Evolutionary conservation across 768 basidiomycete genomes (phyloP).

Genomic region (Boletus subparvulus): DNA sequence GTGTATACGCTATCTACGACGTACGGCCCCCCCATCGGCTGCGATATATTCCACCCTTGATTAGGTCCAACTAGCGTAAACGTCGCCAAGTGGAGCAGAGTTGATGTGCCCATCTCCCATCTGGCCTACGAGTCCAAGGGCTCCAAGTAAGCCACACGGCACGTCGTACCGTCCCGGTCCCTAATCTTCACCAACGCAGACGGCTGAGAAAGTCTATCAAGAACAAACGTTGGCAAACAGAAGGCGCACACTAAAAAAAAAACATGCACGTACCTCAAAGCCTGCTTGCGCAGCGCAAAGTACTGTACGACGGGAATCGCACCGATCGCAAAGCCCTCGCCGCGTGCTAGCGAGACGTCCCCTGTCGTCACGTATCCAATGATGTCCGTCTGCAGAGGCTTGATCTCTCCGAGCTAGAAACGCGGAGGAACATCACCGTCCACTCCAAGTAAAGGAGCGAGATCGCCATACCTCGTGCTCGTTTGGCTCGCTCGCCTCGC

Average conservation of each 20-base stretch:
- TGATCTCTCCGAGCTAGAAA: constrained; percentile 45
- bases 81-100: neutral
- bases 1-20: too few species aligned
- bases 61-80: neutral
- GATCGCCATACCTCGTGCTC: constrained; percentile 30
- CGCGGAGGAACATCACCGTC: neutral
- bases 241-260: neutral
- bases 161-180: constrained; percentile 54
- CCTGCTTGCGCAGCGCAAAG: constrained; percentile 53
- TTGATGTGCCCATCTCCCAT: neutral
- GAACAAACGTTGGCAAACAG: neutral
- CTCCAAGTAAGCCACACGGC: constrained; percentile 50
- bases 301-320: constrained; percentile 59
- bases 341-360: constrained; percentile 74
- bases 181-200: constrained; percentile 62
- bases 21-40: too few species aligned
- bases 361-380: constrained; percentile 88
- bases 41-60: neutral
- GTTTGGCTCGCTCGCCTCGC: constrained; percentile 18
- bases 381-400: constrained; percentile 44
- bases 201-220: constrained; percentile 24
- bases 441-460: neutral
- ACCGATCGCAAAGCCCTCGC: constrained; percentile 76
- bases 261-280: constrained; percentile 31
- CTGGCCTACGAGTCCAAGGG: constrained; percentile 28